Evolutionary conservation across 495 filamentous ascomycete genomes (phyloP).

Genomic region (Penicillium paradoxum): DNA sequence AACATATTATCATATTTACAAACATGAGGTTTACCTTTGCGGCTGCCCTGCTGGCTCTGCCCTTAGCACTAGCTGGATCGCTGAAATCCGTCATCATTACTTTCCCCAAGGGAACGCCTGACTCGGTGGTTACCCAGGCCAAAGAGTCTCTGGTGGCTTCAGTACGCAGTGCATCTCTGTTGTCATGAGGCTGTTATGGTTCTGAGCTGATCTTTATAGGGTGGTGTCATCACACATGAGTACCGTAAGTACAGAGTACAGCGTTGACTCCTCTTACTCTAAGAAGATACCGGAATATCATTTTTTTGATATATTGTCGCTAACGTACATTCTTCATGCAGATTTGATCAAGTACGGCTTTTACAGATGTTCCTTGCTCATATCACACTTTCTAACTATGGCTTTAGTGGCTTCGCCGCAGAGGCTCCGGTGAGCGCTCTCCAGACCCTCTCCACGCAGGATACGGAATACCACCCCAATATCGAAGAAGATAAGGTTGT

Average conservation of each 20-base stretch:
- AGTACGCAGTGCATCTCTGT: slow-evolving; percentile 41
- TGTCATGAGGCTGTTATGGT: background rate
- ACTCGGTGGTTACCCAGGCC: slow-evolving; percentile 60
- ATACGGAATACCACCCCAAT: slow-evolving; percentile 56
- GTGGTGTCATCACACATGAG: slow-evolving; percentile 46
- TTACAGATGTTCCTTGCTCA: background rate
- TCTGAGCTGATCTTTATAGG: slow-evolving; percentile 13
- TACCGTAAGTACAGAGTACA: slow-evolving; percentile 45
- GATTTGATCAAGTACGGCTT: slow-evolving; percentile 47
- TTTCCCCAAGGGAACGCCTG: slow-evolving; percentile 68
- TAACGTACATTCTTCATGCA: slow-evolving; percentile 20
- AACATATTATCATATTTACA: slow-evolving; percentile 12
- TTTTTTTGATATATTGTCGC: background rate
- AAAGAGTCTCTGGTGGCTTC: slow-evolving; percentile 64
- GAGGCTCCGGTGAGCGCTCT: slow-evolving; percentile 64
- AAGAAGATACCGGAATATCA: background rate
- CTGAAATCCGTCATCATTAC: slow-evolving; percentile 73
- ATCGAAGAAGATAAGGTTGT: slow-evolving; percentile 77
- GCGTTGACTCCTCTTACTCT: background rate
- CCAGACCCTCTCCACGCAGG: slow-evolving; percentile 61
- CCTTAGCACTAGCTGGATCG: slow-evolving; percentile 49
- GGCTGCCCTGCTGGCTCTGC: slow-evolving; percentile 47
- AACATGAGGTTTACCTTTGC: slow-evolving; percentile 54
- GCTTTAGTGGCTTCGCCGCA: slow-evolving; percentile 67
- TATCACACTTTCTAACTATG: slow-evolving; percentile 17